A percentile compares a stretch with the other conserved stretches of the same genome.
phyloP scores from a whole-genome alignment of 2,329 filamentous ascomycete genomes.

The Curvularia verruculosa region DNA sequence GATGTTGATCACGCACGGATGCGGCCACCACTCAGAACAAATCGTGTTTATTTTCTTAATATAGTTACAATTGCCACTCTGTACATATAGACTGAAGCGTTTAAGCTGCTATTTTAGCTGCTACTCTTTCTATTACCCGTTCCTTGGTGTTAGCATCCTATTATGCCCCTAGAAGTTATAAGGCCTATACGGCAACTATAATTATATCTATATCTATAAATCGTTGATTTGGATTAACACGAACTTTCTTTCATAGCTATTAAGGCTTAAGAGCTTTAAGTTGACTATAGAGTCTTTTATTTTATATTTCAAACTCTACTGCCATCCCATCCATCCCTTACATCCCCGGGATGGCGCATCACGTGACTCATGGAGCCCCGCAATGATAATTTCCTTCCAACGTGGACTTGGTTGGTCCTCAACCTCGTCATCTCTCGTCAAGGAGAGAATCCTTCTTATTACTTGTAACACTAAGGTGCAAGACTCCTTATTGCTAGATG shows the following conservation, averaged over 20 bases:
- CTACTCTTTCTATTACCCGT: conserved; percentile 3
- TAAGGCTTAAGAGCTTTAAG: conserved; percentile 5
- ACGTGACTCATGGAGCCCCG: too few species aligned
- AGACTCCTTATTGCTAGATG: neutral
- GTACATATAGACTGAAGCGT: conserved; percentile 9
- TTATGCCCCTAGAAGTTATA: conserved; percentile 1
- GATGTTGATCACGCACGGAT: too few species aligned
- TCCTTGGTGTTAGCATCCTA: neutral
- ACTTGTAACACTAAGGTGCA: neutral
- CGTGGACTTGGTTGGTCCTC: too few species aligned
- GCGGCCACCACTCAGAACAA: too few species aligned
- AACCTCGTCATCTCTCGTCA: too few species aligned
- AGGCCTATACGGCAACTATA: conserved; percentile 1
- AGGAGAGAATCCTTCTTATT: too few species aligned
- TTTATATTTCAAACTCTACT: neutral
- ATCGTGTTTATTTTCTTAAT: conserved; percentile 6
- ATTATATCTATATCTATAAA: conserved; percentile 6
- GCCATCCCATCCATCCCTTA: too few species aligned
- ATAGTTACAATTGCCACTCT: conserved; percentile 3
- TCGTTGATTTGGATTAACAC: conserved; percentile 3
- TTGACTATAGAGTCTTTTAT: conserved; percentile 3
- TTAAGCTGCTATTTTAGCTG: conserved; percentile 9
- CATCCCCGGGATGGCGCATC: too few species aligned
- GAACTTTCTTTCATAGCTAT: neutral
- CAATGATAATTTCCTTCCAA: too few species aligned